Base-by-base conservation (phyloP, 805 yeast species). In the Starmera dryadoides region DNA sequence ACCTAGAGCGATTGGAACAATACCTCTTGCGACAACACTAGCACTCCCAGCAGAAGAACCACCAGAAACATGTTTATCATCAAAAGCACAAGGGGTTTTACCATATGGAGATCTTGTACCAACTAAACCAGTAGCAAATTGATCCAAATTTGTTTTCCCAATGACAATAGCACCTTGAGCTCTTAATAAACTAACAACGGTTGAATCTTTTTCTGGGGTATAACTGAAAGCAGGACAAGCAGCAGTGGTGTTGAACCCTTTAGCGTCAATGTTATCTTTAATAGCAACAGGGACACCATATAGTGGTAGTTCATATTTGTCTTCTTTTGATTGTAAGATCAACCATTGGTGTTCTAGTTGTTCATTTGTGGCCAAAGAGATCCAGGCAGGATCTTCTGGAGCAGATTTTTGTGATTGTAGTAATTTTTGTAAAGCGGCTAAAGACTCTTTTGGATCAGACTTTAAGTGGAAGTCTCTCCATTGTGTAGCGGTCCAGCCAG, bases 41-140 rank as follows among this genome's bases (percentile, higher is more conserved):
- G 96, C 94, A n/a, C 96, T 86, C 11, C 98, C 98, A 1, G 97
- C 88, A 30, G 94, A 82, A 2, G 96, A 87, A 23, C 98, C 98
- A 37, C 98, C 98, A 40, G 88, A 76, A 15, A 91, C 96, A 56
- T 88, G 88, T 35, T 77, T 68, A 36, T 69, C 64, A 48, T 82
- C 69, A 60, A 91, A 87, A 1, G 91, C 80, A 60, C 82, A 81
- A 30, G 87, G 79, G 5, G 96, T 84, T 49, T 79, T 75, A 11
- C 98, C 98, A 57, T 91, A 91, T 1, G 98, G 98, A 6, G 96
- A 85, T 55, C 98, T 75, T 25, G 87, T 81, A 33, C 98, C 98
- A 2, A 91, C 98, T 42, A 91, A 71, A 30, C 98, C 98, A 3
- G 98, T 93, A 11, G 98, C 98, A 64, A 91, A 91, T 62, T 91